Evolutionary conservation across 768 basidiomycete species (phyloP).

Genomic region (Cystofilobasidium ferigula): DNA sequence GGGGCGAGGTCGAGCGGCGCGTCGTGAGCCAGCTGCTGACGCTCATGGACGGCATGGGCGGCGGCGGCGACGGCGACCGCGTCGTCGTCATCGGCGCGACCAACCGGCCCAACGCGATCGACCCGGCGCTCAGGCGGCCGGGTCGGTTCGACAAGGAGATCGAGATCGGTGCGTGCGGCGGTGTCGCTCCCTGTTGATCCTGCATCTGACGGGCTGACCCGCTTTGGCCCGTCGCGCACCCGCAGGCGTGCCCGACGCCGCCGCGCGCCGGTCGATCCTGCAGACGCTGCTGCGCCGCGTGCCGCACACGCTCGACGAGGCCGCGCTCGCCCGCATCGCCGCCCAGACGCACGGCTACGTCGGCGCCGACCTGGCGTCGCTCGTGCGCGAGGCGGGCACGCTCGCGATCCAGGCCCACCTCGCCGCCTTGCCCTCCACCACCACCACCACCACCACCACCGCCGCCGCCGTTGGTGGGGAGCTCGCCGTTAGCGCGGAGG

Average conservation of each 20-base stretch:
- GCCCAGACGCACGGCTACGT: constrained; percentile 83
- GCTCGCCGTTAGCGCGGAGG: constrained; percentile 43
- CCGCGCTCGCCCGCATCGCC: constrained; percentile 57
- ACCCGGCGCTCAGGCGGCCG: constrained; percentile 78
- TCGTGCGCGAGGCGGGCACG: constrained; percentile 87
- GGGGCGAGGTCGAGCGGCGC: constrained; percentile 89
- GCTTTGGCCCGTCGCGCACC: too few species aligned
- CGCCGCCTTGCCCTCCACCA: constrained; percentile 31
- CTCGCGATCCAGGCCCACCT: constrained; percentile 60
- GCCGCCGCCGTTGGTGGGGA: too few species aligned
- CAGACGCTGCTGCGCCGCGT: constrained; percentile 70
- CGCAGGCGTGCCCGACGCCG: constrained; percentile 84
- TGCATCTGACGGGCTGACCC: not conserved
- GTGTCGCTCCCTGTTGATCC: constrained; percentile 28
- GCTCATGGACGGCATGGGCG: constrained; percentile 67
- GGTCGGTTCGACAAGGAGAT: constrained; percentile 91
- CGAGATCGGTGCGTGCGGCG: constrained; percentile 84
- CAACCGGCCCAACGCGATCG: constrained; percentile 88
- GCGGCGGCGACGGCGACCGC: constrained; percentile 56
- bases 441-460: too few species aligned
- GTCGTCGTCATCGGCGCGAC: constrained; percentile 95
- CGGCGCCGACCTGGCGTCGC: constrained; percentile 84
- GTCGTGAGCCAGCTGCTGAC: constrained; percentile 93
- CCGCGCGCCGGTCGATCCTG: constrained; percentile 74
- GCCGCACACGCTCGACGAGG: constrained; percentile 56